Conservation (phyloP, 2,329 filamentous ascomycete species). For the Graphilbum fragrans region DNA sequence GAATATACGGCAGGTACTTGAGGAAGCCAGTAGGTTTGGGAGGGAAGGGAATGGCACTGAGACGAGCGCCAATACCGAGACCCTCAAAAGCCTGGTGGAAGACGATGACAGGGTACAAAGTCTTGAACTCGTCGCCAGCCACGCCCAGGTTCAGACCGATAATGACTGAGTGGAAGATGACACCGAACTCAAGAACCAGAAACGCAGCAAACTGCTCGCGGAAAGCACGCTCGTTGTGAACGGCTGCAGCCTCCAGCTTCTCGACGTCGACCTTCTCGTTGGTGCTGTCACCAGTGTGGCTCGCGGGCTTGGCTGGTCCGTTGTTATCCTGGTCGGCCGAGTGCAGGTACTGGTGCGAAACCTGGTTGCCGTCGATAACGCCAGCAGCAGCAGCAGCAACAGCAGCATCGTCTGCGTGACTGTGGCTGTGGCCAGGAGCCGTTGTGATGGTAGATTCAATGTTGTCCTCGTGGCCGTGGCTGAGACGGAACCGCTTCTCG, state of each 20-base stretch:
- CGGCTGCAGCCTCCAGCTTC: constrained; percentile 12
- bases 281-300: constrained; percentile 36
- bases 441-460: constrained; percentile 32
- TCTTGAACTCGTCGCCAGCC: constrained; percentile 38
- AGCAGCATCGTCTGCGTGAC: constrained; percentile 3
- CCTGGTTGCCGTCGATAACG: constrained; percentile 10
- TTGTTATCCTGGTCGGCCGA: constrained; percentile 66
- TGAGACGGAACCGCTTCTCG: constrained; percentile 34
- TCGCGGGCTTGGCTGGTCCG: constrained; percentile 51
- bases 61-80: constrained; percentile 76
- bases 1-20: constrained; percentile 60
- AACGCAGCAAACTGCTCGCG: constrained; percentile 37
- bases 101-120: constrained; percentile 55
- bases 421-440: constrained; percentile 1
- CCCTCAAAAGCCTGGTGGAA: constrained; percentile 95
- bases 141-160: constrained; percentile 74
- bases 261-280: constrained; percentile 64
- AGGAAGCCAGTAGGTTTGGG: constrained; percentile 56
- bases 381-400: constrained; percentile 9
- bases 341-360: constrained; percentile 46
- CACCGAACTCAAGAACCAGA: constrained; percentile 89
- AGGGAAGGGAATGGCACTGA: constrained; percentile 47
- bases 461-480: constrained; percentile 34
- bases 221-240: constrained; percentile 20
- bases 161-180: constrained; percentile 90